Conservation (phyloP, 2,329 filamentous ascomycete genomes). For the Stenocarpella maydis region DNA sequence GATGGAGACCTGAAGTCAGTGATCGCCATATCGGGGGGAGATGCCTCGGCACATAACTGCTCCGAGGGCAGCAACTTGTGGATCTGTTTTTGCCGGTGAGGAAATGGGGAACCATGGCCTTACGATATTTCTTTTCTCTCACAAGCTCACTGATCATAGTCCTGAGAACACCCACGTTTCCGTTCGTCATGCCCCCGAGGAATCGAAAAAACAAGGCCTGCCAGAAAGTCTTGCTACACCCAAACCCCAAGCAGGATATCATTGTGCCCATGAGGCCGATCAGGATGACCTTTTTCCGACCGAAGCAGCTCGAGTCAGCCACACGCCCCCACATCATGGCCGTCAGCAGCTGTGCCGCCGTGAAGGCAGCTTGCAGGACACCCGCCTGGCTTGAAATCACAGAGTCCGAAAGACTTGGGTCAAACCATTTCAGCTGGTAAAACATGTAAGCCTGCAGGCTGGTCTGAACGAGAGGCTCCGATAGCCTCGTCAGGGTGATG, state of each 20-base stretch:
- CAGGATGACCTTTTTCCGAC: slow-evolving; percentile 80
- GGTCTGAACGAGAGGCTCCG: slow-evolving; percentile 83
- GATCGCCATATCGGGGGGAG: no score
- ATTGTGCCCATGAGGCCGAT: slow-evolving; percentile 76
- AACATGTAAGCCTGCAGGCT: slow-evolving; percentile 81
- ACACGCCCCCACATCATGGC: slow-evolving; percentile 84
- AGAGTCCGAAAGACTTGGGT: slow-evolving; percentile 60
- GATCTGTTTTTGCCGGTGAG: neutral
- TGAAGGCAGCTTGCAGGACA: slow-evolving; percentile 80
- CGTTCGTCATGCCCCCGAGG: slow-evolving; percentile 73
- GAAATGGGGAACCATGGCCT: neutral
- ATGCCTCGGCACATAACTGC: neutral
- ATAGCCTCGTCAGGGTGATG: slow-evolving; percentile 79
- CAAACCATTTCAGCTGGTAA: slow-evolving; percentile 86
- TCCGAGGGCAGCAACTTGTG: no score
- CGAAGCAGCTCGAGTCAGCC: slow-evolving; percentile 68
- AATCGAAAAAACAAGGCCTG: slow-evolving; percentile 70
- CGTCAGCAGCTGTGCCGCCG: slow-evolving; percentile 81
- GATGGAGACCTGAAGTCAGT: slow-evolving; percentile 36
- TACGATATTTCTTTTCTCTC: slow-evolving; percentile 51
- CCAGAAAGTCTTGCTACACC: slow-evolving; percentile 71
- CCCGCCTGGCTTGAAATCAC: slow-evolving; percentile 81
- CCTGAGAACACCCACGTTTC: slow-evolving; percentile 77
- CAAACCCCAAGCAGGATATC: slow-evolving; percentile 73
- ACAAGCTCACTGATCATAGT: slow-evolving; percentile 66